Evolutionary conservation across 306 rosid species (phyloP), one percentile per base, ranked within the genome.

Genomic region (Cucumis cinereus): DNA sequence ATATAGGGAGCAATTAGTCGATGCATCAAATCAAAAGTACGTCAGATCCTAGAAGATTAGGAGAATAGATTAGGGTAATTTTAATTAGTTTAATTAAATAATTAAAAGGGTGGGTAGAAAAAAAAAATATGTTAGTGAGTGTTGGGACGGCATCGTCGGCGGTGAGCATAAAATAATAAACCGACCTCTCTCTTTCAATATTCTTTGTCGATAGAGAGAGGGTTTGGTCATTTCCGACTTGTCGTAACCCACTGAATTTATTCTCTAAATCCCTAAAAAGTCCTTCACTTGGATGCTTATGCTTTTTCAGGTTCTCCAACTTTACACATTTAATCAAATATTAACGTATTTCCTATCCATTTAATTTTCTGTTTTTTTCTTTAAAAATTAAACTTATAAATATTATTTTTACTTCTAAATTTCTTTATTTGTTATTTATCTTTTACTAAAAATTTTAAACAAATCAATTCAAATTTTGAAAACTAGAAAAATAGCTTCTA

Each of bases 111-210:
- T 19, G 8, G 72, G 28, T 36, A 4, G 16, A 19, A 30, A 30
- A 30, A 30, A 63, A 19, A 63, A n/a, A n/a, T n/a, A 8, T 36
- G 8, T 63, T 36, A 4, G 9, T 15, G 4, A 54, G 22, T 30
- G 23, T 66, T 68, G n/a, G n/a, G 55, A 68, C 74, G 55, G 74
- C 74, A 68, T 20, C 35, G 74, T 68, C 56, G 74, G 74, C 74
- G 26, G 10, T 22, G n/a, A 20, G 22, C 74, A 40, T 67, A 41
- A 67, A 67, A 67, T 67, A 67, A 40, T 41, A 6, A 43, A 41
- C 74, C 74, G 54, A 67, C 74, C 6, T 40, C 53, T 67, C 74
- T 20, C 54, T 67, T 40, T 67, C 72, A 66, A 19, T n/a, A 66
- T 66, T 36, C 30, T 66, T 12, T 38, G 1, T 38, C 5, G 54